Conservation (phyloP, 1,284 basidiomycete genomes). For the Ceratobasidium sp. region DNA sequence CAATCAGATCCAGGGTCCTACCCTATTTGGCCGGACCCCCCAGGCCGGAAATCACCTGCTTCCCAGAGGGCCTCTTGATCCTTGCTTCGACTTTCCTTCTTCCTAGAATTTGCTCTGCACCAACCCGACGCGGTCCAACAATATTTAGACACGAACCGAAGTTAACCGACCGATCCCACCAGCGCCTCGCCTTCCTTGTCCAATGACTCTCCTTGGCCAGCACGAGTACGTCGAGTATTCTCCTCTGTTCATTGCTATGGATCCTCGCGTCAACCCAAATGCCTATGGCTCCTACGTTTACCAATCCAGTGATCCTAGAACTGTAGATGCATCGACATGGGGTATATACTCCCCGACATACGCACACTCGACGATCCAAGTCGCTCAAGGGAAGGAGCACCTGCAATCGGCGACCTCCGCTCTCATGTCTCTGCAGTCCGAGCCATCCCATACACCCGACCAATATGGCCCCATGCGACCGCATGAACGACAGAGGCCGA, state of each 20-base stretch:
- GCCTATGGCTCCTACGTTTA: constrained; percentile 35
- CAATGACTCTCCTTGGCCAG: constrained; percentile 41
- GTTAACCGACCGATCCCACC: constrained; percentile 1
- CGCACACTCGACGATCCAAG: constrained; percentile 30
- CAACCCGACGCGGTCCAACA: constrained; percentile 1
- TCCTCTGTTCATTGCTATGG: constrained; percentile 36
- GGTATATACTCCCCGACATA: constrained; percentile 33
- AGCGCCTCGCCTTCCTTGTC: constrained; percentile 19
- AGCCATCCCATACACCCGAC: constrained; percentile 21
- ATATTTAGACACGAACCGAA: constrained; percentile 26
- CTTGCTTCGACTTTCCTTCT: constrained; percentile 16
- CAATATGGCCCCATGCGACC: constrained; percentile 20
- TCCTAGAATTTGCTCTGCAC: constrained; percentile 20
- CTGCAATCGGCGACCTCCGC: constrained; percentile 37
- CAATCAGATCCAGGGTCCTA: constrained; percentile 34
- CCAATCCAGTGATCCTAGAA: constrained; percentile 39
- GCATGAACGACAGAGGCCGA: constrained; percentile 2
- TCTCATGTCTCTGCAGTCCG: constrained; percentile 39
- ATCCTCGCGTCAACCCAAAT: constrained; percentile 38
- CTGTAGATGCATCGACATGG: constrained; percentile 26
- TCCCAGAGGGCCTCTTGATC: constrained; percentile 7
- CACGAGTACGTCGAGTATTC: constrained; percentile 42
- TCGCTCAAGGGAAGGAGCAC: constrained; percentile 39
- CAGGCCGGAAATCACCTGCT: constrained; percentile 33
- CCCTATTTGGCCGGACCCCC: constrained; percentile 12